These are phyloP conservation scores for Schizonepeta tenuifolia DNA, from an alignment of 257 asterid species.

Conservation along the genomic window DNA sequence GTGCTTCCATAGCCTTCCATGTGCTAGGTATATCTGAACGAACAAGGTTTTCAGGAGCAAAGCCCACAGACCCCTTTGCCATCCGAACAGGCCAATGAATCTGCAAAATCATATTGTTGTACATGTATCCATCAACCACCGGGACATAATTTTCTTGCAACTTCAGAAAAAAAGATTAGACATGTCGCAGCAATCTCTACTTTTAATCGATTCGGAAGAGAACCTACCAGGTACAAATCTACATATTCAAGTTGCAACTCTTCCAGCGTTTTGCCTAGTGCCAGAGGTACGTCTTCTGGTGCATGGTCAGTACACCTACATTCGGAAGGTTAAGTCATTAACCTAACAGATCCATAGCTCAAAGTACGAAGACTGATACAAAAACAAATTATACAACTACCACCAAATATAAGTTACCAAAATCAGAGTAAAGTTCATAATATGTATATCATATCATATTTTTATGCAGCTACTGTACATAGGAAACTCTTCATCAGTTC, in stretches of 20 bases:
- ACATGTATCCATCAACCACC: background rate
- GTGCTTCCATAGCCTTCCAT: constrained; percentile 87
- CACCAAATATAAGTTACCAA: background rate
- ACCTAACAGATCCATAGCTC: background rate
- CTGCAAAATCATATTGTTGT: constrained; percentile 38
- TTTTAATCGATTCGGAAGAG: background rate
- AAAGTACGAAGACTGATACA: background rate
- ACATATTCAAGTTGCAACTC: constrained; percentile 71
- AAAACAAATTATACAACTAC: constrained; percentile 4
- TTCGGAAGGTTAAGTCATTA: constrained; percentile 1
- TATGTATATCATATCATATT: background rate
- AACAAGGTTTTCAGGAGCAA: constrained; percentile 53
- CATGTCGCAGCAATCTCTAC: background rate
- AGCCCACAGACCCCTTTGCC: constrained; percentile 55
- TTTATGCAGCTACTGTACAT: background rate
- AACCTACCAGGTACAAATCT: constrained; percentile 62
- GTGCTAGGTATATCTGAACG: constrained; percentile 65
- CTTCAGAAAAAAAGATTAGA: background rate
- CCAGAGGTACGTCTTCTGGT: constrained; percentile 67
- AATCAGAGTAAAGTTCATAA: constrained; percentile 3
- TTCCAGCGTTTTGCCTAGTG: constrained; percentile 51
- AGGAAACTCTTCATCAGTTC: background rate
- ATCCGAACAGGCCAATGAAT: constrained; percentile 78
- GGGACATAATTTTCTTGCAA: background rate
- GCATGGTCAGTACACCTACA: constrained; percentile 60